Evolutionary conservation across 139 green algal species (phyloP).

Genomic region (Chlorella ohadii): DNA sequence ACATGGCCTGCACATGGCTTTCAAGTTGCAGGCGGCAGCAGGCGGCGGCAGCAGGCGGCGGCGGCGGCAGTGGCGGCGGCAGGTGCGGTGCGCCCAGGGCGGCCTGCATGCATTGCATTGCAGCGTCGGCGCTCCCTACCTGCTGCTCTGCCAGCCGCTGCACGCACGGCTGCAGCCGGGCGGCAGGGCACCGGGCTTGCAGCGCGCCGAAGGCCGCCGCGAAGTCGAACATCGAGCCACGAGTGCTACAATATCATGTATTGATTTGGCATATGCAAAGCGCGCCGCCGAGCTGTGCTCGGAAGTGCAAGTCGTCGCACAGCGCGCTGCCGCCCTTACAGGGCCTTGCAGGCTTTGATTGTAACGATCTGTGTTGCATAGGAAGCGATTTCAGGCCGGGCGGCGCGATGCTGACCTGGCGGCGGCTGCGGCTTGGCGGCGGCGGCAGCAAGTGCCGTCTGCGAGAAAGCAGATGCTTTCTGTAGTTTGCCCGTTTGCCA

Average conservation of each 20-base stretch:
- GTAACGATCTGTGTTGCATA: no score
- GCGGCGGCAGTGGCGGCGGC: background rate
- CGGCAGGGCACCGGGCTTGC: slow-evolving; percentile 17
- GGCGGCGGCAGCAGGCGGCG: background rate
- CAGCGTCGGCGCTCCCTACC: background rate
- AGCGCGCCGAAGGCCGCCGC: slow-evolving; percentile 10
- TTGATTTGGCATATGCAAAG: slow-evolving; percentile 7
- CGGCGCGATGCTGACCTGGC: no score
- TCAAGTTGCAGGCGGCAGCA: background rate
- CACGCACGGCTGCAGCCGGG: background rate
- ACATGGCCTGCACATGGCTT: no score
- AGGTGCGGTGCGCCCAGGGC: background rate
- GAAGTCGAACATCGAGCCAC: background rate
- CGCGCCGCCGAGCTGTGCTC: no score
- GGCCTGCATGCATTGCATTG: background rate
- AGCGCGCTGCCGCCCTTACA: no score
- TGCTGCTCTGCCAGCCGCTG: background rate
- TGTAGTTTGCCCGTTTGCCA: no score
- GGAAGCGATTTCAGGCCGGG: no score
- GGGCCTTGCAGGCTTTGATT: no score
- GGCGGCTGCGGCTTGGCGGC: no score
- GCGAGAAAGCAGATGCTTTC: no score
- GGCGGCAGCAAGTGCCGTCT: no score
- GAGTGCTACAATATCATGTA: background rate
- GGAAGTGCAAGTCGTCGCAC: no score